Percentiles rank a stretch among this genome's conserved stretches.
phyloP scores from a whole-genome alignment of 2,329 filamentous ascomycete genomes.

The Aspergillus candidus region DNA sequence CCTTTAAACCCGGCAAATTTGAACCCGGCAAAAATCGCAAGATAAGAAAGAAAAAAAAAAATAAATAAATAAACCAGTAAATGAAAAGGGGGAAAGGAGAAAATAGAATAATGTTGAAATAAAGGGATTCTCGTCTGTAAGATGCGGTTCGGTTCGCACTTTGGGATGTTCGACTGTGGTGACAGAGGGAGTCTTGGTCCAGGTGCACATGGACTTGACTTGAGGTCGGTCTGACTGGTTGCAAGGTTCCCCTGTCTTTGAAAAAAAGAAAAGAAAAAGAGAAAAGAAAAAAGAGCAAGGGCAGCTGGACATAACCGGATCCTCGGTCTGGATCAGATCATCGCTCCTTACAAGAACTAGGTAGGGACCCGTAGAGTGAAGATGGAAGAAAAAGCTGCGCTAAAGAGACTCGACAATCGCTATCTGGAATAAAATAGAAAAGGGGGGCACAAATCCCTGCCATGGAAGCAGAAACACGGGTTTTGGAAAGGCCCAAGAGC shows the following conservation, averaged over 20 bases:
- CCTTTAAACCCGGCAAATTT: neutral
- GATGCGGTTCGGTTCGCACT: no score
- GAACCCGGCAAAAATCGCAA: neutral
- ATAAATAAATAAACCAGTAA: no score
- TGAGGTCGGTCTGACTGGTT: no score
- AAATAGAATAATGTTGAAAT: constrained; percentile 3
- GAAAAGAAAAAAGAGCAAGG: neutral
- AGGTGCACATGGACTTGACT: neutral
- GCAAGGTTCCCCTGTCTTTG: neutral
- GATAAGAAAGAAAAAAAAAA: constrained; percentile 1
- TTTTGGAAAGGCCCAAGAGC: constrained; percentile 6
- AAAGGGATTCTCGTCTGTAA: constrained; percentile 2
- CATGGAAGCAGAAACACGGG: constrained; percentile 5
- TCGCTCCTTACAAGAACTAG: no score
- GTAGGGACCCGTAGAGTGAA: no score
- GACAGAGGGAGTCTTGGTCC: neutral
- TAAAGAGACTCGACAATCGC: constrained; percentile 1
- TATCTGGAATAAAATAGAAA: constrained; percentile 4
- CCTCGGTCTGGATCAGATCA: neutral
- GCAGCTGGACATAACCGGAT: neutral
- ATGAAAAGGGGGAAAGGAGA: constrained; percentile 6
- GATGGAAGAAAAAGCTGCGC: no score
- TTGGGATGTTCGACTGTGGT: neutral
- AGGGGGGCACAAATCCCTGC: neutral
- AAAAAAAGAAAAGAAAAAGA: neutral